Evolutionary conservation across 139 green algal genomes (phyloP), one percentile per base, ranked within the genome.

Genomic region (Tetradesmus lagerheimii): DNA sequence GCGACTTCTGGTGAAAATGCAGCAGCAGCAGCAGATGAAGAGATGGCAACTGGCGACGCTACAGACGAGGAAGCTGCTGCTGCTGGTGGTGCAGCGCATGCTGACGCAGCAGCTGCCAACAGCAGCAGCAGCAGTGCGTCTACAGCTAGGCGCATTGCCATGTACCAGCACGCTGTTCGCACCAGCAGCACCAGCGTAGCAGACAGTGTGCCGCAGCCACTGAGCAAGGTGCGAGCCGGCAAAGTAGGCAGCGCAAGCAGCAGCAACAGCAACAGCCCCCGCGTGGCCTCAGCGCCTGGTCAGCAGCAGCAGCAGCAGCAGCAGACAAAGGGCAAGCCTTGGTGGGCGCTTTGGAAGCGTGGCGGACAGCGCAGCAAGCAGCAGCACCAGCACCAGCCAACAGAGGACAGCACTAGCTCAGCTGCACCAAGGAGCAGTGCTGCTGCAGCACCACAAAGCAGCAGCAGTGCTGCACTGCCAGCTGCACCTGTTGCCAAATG

Each of bases 231-330:
- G 23, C 57, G 57, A n/a, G 23, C 57, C 12, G 57, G 57, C 57
- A 71, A 31, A 31, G 57, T 6, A 25, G 53, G n/a, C 41, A 64
- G 29, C 23, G 11, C 43, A 12, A 43, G 79, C 79, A 67, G 79
- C 79, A 85, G 79, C 79, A 86, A 34, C 80, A 75, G 80, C 11
- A 39, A 29, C 80, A 86, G 41, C 31, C 27, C 35, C 1, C 80
- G 47, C 23, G 57, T 31, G 23, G 57, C 57, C 16, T 15, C 71
- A 41, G 1, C 41, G 71, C 31, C n/a, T 41, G n/a, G 2, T 38
- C 31, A 38, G 57, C 81, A 87, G 80, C 81, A 88, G 62, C 83
- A 62, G 83, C 83, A 88, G 83, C 83, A 88, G 83, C 81, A 86
- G 50, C 31, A 75, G 27, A 4, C 20, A 1, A 53, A 62, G 20